These are phyloP conservation scores for Tulasnella calospora DNA, from an alignment of 768 basidiomycete genomes.

Conservation along the genomic window DNA sequence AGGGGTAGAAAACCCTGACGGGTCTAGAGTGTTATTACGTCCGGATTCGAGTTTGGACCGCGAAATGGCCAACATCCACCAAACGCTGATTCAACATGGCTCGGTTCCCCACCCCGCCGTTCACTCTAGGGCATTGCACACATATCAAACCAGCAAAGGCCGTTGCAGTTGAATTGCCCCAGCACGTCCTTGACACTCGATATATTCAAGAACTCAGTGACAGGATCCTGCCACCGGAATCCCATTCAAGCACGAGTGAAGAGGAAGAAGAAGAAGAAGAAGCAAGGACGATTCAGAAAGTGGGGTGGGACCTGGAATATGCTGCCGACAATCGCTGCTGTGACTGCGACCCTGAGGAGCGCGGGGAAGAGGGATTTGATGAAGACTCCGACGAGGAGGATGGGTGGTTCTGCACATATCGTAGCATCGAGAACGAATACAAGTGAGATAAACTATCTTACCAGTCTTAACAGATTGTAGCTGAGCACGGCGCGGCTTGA, in stretches of 20 bases:
- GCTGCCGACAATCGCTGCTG: background rate
- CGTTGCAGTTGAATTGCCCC: background rate
- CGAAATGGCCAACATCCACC: background rate
- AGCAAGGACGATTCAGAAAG: background rate
- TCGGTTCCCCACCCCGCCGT: background rate
- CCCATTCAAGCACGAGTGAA: background rate
- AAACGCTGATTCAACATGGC: background rate
- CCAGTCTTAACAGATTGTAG: background rate
- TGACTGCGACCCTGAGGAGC: background rate
- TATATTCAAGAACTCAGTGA: background rate
- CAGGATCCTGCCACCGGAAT: background rate
- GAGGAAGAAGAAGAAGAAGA: background rate
- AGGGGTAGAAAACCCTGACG: too few relatives aligned
- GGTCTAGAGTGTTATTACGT: background rate
- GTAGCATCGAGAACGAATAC: background rate
- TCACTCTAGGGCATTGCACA: background rate
- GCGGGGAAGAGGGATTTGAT: background rate
- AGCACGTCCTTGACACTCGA: background rate
- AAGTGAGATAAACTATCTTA: background rate
- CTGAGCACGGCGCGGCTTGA: background rate
- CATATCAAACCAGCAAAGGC: background rate
- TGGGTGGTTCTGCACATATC: background rate
- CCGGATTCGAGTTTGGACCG: background rate
- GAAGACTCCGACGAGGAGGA: background rate
- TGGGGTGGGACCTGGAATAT: background rate